These are phyloP conservation scores for Aspergillus spinulosporus DNA, from an alignment of 2,329 filamentous ascomycete genomes.

Conservation along the genomic window DNA sequence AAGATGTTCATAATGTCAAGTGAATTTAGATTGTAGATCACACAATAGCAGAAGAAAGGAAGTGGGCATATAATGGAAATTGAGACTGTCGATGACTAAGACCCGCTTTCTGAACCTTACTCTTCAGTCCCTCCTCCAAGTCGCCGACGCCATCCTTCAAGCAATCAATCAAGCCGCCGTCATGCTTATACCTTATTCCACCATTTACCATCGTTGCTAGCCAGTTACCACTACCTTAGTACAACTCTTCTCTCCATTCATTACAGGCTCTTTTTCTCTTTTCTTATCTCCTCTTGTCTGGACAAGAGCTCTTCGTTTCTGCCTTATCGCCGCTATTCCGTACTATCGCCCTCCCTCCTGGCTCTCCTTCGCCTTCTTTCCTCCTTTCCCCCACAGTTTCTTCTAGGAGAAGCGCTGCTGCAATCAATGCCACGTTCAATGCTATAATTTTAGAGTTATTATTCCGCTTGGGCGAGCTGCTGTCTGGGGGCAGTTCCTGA, in stretches of 20 bases:
- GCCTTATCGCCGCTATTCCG: not conserved
- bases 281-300: constrained; percentile 13
- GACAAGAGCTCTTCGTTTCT: constrained; percentile 11
- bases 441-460: constrained; percentile 8
- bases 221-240: constrained; percentile 11
- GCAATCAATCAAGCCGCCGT: constrained; percentile 6
- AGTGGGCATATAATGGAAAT: not conserved
- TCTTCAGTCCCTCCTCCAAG: not conserved
- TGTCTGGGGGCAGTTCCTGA: constrained; percentile 3
- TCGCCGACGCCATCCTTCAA: not conserved
- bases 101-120: not conserved
- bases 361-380: not conserved
- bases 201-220: constrained; percentile 6
- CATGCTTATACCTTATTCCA: constrained; percentile 8
- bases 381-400: not conserved
- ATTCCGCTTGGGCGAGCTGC: constrained; percentile 14
- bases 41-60: too few relatives aligned
- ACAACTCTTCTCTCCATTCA: constrained; percentile 3
- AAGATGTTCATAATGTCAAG: not conserved
- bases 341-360: not conserved
- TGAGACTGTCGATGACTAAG: not conserved
- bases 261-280: constrained; percentile 3
- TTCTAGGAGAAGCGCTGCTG: constrained; percentile 11
- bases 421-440: constrained; percentile 17
- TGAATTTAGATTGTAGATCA: too few relatives aligned